Percentiles rank a stretch among this genome's conserved stretches.
Conservation (phyloP, 176 grass and related monocot genomes). For the Alopecurus myosuroides region DNA sequence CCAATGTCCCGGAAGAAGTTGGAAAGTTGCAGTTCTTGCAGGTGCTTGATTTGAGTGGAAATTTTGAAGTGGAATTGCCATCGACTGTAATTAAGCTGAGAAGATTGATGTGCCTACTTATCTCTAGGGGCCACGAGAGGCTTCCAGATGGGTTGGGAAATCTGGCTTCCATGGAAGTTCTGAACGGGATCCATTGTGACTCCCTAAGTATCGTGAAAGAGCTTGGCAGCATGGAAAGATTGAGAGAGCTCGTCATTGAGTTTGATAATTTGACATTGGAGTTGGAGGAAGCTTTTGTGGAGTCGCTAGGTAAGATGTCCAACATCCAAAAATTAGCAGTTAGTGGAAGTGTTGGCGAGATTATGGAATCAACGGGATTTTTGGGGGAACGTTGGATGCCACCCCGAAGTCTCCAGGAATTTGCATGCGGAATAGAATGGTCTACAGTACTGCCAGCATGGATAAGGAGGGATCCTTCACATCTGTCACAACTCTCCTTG, state of each 20-base stretch:
- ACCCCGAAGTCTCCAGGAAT: neutral
- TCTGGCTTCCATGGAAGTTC: neutral
- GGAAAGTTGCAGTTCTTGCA: neutral
- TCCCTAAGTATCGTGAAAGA: neutral
- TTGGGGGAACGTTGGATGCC: neutral
- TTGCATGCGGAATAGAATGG: neutral
- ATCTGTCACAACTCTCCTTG: neutral
- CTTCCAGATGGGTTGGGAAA: neutral
- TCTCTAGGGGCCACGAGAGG: rapidly evolving
- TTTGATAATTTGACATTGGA: too few relatives aligned
- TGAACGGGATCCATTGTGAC: neutral
- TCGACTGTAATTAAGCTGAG: neutral
- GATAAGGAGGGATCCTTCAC: neutral
- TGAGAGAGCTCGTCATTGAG: rapidly evolving
- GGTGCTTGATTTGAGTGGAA: neutral
- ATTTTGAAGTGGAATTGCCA: neutral
- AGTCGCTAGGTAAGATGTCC: too few relatives aligned
- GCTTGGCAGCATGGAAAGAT: neutral
- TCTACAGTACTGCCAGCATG: neutral
- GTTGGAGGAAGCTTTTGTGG: too few relatives aligned
- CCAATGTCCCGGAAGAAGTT: neutral
- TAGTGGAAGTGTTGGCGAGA: too few relatives aligned
- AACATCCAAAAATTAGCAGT: too few relatives aligned
- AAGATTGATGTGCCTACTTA: neutral
- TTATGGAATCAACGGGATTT: neutral